Evolutionary conservation across 371 early-diverging fungal genomes (phyloP).

Genomic region (Circinella minor): DNA sequence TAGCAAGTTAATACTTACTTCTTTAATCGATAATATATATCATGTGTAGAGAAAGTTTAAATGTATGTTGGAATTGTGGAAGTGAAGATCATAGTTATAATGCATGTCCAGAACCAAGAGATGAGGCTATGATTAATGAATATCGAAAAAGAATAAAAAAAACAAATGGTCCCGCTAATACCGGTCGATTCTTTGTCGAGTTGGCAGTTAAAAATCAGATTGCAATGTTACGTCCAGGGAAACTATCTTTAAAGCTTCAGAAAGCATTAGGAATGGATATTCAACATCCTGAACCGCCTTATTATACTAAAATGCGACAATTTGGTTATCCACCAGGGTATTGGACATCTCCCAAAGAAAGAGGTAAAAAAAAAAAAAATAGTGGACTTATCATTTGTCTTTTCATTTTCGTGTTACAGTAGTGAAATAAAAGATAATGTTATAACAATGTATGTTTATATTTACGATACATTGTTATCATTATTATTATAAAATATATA

Average conservation of each 20-base stretch:
- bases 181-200: constrained; percentile 14
- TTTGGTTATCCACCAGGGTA: constrained; percentile 23
- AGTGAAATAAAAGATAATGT: not conserved
- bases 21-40: too few relatives aligned
- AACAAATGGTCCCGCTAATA: constrained; percentile 17
- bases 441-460: not conserved
- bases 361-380: not conserved
- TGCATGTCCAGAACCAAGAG: constrained; percentile 17
- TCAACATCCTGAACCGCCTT: constrained; percentile 12
- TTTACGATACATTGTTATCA: too few relatives aligned
- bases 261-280: constrained; percentile 14
- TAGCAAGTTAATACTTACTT: too few relatives aligned
- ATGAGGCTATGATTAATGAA: constrained; percentile 9
- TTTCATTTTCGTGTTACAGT: too few relatives aligned
- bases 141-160: constrained; percentile 10
- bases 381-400: too few relatives aligned
- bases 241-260: constrained; percentile 1
- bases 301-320: constrained; percentile 17
- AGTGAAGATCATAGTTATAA: constrained; percentile 16
- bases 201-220: constrained; percentile 11
- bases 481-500: not conserved
- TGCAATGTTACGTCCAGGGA: constrained; percentile 1
- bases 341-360: constrained; percentile 9
- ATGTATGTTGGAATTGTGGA: constrained; percentile 30
- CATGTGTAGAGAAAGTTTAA: not conserved